Evolutionary conservation across 2,329 filamentous ascomycete genomes (phyloP), one percentile per base, ranked within the genome.

Genomic region (Chrysoporthe cubensis): DNA sequence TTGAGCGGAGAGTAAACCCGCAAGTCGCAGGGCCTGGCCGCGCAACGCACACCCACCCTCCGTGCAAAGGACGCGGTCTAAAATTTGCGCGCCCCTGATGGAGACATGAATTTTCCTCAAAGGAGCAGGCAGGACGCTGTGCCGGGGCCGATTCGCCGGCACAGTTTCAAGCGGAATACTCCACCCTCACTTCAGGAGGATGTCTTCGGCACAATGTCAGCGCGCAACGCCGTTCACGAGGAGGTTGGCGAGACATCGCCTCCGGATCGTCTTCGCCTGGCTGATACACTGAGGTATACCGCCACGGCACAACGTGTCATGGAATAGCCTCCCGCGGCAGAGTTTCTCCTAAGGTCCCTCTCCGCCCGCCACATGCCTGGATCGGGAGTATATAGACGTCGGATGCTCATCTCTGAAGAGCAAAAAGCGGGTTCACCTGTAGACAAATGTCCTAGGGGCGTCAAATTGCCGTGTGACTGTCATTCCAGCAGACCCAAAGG

Each of bases 61-160:
- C n/a, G 13, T 14, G 48, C 3, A 52, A 13, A 52, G 48, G 48
- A 52, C 14, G 48, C 11, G 4, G 9, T 52, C 26, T 13, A 14
- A 11, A 50, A 8, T 26, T 50, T 21, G 26, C 13, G n/a, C 48
- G n/a, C 48, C 13, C 7, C 26, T 11, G n/a, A 50, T 21, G n/a
- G 13, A 21, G 48, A 48, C n/a, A 9, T 50, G 48, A 50, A 50
- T 52, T 52, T 52, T 52, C 48, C 48, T 52, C 50, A 34, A 54
- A 54, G 50, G 26, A 54, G 21, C 21, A 54, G 26, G 50, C 50
- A 54, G 50, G 5, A 32, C 50, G 50, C 26, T 54, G 16, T 34
- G 21, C 50, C 32, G 26, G 21, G 26, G 26, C 11, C 13, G 50
- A 5, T 16, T 32, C 4, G 26, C 26, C 50, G 26, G 50, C 50